phyloP scores from a whole-genome alignment of 257 asterid species.

The Solanum chiquidenum region DNA sequence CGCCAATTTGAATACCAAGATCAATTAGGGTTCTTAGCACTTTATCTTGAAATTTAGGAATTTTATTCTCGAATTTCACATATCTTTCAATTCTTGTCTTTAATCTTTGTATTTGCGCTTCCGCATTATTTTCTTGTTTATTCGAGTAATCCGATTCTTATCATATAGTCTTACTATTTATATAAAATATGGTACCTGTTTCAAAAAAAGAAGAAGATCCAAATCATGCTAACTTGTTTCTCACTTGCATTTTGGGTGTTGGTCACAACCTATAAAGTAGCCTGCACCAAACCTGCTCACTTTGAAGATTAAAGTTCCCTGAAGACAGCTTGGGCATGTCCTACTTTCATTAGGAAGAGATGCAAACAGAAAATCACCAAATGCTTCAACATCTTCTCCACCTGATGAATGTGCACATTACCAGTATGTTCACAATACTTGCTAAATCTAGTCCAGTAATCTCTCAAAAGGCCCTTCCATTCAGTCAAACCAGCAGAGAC shows the following conservation, averaged over 20 bases:
- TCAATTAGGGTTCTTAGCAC: too few relatives aligned
- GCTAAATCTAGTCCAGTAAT: conserved; percentile 92
- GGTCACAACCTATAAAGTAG: conserved; percentile 88
- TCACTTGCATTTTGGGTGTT: conserved; percentile 93
- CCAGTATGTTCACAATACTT: conserved; percentile 63
- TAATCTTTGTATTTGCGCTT: too few relatives aligned
- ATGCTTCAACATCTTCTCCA: conserved; percentile 92
- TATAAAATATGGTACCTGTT: too few relatives aligned
- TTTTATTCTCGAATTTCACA: too few relatives aligned
- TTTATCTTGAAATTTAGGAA: too few relatives aligned
- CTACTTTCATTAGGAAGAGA: conserved; percentile 53
- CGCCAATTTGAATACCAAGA: too few relatives aligned
- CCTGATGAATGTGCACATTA: conserved; percentile 59
- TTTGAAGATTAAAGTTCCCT: conserved; percentile 74
- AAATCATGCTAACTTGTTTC: conserved; percentile 8
- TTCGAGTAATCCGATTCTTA: too few relatives aligned
- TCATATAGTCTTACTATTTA: too few relatives aligned
- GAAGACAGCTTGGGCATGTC: conserved; percentile 75
- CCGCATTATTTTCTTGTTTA: too few relatives aligned
- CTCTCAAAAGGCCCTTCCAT: conserved; percentile 90
- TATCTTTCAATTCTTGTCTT: too few relatives aligned
- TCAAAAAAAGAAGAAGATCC: neutral
- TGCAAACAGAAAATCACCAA: conserved; percentile 61
- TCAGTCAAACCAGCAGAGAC: conserved; percentile 86
- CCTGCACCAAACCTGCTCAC: conserved; percentile 88